A percentile compares a stretch with the other conserved stretches of the same genome.
phyloP scores from a whole-genome alignment of 129 eudicot species.

The Chrysanthemum seticuspe region DNA sequence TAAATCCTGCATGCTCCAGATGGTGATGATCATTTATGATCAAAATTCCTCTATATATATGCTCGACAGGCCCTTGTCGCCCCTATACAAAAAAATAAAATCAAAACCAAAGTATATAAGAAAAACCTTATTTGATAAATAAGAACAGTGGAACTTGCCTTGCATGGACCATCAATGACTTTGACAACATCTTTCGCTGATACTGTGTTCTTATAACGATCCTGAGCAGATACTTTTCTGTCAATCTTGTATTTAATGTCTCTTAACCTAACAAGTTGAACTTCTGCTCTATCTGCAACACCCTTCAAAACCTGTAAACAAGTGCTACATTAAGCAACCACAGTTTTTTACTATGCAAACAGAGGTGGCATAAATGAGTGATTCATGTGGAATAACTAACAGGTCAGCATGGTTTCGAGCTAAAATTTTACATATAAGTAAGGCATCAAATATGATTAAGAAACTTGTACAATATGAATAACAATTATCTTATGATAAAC shows the following conservation, averaged over 20 bases:
- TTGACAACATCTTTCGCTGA: constrained; percentile 92
- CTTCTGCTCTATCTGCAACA: constrained; percentile 90
- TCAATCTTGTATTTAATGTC: constrained; percentile 89
- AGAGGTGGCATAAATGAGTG: constrained; percentile 1
- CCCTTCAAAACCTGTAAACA: constrained; percentile 80
- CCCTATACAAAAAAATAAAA: constrained; percentile 46
- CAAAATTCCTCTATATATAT: constrained; percentile 67
- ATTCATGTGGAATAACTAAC: neutral
- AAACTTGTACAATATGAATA: no score
- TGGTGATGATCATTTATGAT: constrained; percentile 92
- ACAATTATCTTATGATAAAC: no score
- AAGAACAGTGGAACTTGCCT: constrained; percentile 35
- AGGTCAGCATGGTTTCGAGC: neutral
- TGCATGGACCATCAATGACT: constrained; percentile 88
- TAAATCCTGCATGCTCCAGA: constrained; percentile 97
- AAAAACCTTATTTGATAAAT: neutral
- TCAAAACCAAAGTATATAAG: neutral
- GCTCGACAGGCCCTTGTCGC: constrained; percentile 94
- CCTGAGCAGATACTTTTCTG: constrained; percentile 62
- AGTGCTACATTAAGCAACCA: constrained; percentile 15
- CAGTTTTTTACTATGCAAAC: neutral
- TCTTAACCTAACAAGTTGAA: constrained; percentile 79
- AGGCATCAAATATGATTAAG: neutral
- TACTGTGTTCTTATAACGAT: constrained; percentile 61
- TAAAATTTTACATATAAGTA: neutral